Evolutionary conservation across 495 filamentous ascomycete genomes (phyloP).

Genomic region (Echria macrotheca): DNA sequence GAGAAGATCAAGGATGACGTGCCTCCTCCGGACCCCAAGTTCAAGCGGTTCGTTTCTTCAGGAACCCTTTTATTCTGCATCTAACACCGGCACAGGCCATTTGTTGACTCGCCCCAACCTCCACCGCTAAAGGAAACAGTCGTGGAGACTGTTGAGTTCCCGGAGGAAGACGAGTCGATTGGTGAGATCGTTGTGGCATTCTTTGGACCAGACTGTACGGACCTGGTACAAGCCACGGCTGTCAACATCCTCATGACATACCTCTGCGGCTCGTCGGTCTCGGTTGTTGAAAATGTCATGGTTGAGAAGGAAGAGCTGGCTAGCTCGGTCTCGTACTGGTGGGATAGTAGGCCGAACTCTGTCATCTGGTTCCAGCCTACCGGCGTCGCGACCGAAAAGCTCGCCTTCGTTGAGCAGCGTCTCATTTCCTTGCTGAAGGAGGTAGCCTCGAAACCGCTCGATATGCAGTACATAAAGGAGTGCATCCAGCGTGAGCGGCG

Average conservation of each 20-base stretch:
- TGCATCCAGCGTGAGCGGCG: constrained; percentile 74
- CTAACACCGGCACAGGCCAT: constrained; percentile 34
- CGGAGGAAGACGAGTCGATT: constrained; percentile 90
- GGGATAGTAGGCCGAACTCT: constrained; percentile 70
- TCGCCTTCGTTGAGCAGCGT: constrained; percentile 74
- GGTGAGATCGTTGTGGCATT: constrained; percentile 81
- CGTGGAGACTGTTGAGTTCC: constrained; percentile 79
- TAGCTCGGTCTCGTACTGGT: constrained; percentile 71
- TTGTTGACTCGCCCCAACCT: constrained; percentile 79
- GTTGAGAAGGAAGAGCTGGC: constrained; percentile 92
- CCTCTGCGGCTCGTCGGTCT: constrained; percentile 85
- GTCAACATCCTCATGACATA: constrained; percentile 75
- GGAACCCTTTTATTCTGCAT: not conserved
- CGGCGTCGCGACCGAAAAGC: constrained; percentile 79
- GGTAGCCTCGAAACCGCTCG: constrained; percentile 69
- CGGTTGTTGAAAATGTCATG: constrained; percentile 81
- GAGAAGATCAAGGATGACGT: constrained; percentile 77
- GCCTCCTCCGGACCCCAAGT: constrained; percentile 64
- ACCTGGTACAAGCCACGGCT: constrained; percentile 58
- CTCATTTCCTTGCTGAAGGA: constrained; percentile 80
- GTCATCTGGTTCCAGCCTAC: constrained; percentile 78
- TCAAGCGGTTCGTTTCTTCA: constrained; percentile 51
- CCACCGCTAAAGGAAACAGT: constrained; percentile 62
- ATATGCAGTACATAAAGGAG: constrained; percentile 84
- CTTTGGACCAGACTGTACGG: constrained; percentile 73